These are phyloP conservation scores for Penicilliopsis zonata DNA, from an alignment of 495 filamentous ascomycete species.

Conservation along the genomic window DNA sequence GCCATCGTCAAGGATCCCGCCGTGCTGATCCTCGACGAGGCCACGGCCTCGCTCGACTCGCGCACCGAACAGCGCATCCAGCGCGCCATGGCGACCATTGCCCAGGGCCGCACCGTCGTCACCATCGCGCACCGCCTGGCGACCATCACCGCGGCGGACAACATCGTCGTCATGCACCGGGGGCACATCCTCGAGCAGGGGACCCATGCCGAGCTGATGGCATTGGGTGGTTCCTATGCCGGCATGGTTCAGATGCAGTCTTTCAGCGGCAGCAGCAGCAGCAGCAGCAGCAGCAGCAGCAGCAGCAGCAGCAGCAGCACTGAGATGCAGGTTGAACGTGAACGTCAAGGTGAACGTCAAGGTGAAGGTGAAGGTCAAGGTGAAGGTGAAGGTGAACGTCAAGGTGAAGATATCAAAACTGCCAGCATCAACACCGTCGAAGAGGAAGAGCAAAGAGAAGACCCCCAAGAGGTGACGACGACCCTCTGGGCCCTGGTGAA, in stretches of 20 bases:
- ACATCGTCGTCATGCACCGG: slow-evolving; percentile 48
- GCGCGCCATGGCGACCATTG: slow-evolving; percentile 32
- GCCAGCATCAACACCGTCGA: neutral
- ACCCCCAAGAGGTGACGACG: slow-evolving; percentile 9
- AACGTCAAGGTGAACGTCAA: neutral
- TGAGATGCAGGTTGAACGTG: no score
- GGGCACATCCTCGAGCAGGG: slow-evolving; percentile 46
- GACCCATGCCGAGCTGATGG: slow-evolving; percentile 29
- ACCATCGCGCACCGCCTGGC: slow-evolving; percentile 37
- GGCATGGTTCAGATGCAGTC: slow-evolving; percentile 27
- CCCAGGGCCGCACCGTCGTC: slow-evolving; percentile 33
- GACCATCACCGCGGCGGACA: slow-evolving; percentile 47
- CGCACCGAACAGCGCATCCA: slow-evolving; percentile 41
- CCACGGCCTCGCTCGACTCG: slow-evolving; percentile 50
- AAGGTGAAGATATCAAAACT: neutral
- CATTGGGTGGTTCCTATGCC: slow-evolving; percentile 30
- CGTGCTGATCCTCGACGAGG: slow-evolving; percentile 79
- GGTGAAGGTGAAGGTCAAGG: neutral
- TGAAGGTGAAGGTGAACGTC: neutral
- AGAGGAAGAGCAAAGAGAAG: slow-evolving; percentile 2
- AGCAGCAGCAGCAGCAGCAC: no score
- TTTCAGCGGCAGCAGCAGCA: neutral
- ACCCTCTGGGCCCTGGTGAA: slow-evolving; percentile 21
- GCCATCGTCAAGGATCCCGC: slow-evolving; percentile 65
- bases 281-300: neutral